Percentiles rank a stretch among this genome's conserved stretches.
These are phyloP conservation scores for Albugo candida DNA, from an alignment of 352 stramenopile genomes.

Conservation along the genomic window DNA sequence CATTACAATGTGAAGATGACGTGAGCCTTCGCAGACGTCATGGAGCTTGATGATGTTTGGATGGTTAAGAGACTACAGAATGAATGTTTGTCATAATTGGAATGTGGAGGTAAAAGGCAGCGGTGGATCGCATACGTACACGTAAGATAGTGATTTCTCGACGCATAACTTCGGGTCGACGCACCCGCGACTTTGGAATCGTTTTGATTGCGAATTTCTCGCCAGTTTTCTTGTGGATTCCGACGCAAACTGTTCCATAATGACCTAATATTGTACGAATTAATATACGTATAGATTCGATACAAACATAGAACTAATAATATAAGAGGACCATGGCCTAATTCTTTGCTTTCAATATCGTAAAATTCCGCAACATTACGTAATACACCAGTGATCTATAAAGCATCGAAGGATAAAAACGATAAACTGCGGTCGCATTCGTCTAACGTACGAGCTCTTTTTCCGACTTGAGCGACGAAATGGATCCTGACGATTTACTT, in stretches of 20 bases:
- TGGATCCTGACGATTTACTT: too few species aligned
- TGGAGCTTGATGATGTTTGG: slow-evolving; percentile 97
- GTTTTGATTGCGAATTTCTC: slow-evolving; percentile 97
- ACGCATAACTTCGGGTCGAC: slow-evolving; percentile 88
- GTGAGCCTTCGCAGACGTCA: slow-evolving; percentile 94
- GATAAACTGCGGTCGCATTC: too few species aligned
- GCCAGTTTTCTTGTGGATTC: slow-evolving; percentile 82
- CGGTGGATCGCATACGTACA: slow-evolving; percentile 12
- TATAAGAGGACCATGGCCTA: slow-evolving; percentile 31
- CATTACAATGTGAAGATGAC: slow-evolving; percentile 94
- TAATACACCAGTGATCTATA: slow-evolving; percentile 67
- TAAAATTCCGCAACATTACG: slow-evolving; percentile 73
- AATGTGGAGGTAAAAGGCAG: not conserved
- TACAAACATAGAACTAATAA: not conserved
- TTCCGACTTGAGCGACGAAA: too few species aligned
- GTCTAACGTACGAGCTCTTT: too few species aligned
- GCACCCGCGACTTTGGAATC: slow-evolving; percentile 94
- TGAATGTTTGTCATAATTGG: not conserved
- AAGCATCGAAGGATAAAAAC: not conserved
- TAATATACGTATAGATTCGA: not conserved
- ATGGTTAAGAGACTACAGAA: slow-evolving; percentile 66
- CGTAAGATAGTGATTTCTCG: slow-evolving; percentile 83
- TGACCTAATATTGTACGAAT: slow-evolving; percentile 32
- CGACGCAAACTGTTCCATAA: slow-evolving; percentile 95
- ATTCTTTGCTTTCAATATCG: slow-evolving; percentile 77